Percentiles rank a stretch among this genome's conserved stretches.
phyloP scores from a whole-genome alignment of 2,329 filamentous ascomycete genomes.

The Neodidymelliopsis sp. region DNA sequence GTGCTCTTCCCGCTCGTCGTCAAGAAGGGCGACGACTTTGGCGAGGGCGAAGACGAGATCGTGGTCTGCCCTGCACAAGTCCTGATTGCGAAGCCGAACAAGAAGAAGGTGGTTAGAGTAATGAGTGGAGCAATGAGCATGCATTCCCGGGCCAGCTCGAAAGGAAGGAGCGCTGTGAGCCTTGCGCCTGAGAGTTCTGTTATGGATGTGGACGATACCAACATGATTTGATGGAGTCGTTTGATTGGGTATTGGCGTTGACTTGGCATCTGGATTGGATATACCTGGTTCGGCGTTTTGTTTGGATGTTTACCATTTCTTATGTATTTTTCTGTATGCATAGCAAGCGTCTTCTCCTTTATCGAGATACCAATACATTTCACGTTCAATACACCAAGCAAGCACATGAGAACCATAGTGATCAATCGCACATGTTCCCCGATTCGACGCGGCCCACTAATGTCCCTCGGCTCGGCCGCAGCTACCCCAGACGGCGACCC shows the following conservation, averaged over 20 bases:
- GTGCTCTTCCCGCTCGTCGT: constrained; percentile 96
- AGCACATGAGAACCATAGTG: constrained; percentile 4
- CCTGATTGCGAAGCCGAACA: constrained; percentile 67
- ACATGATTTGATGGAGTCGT: constrained; percentile 4
- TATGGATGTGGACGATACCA: constrained; percentile 42
- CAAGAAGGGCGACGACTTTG: constrained; percentile 90
- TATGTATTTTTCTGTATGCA: background rate
- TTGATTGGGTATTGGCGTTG: background rate
- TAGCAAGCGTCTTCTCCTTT: background rate
- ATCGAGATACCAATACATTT: constrained; percentile 10
- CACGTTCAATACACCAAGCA: background rate
- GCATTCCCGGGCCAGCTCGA: constrained; percentile 35
- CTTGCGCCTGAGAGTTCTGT: constrained; percentile 43
- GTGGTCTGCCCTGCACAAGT: constrained; percentile 96
- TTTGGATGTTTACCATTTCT: background rate
- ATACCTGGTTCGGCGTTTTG: background rate
- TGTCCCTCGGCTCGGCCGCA: constrained; percentile 1
- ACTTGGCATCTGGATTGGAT: background rate
- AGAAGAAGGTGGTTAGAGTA: constrained; percentile 59
- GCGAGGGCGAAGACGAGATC: constrained; percentile 89
- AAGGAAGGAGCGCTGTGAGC: constrained; percentile 37
- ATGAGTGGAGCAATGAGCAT: constrained; percentile 61
- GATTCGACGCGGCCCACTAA: constrained; percentile 1
- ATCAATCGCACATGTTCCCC: constrained; percentile 4
- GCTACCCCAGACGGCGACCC: constrained; percentile 1